Evolutionary conservation across 768 basidiomycete species (phyloP), one percentile per base, ranked within the genome.

Genomic region (Boletus reticuloceps): DNA sequence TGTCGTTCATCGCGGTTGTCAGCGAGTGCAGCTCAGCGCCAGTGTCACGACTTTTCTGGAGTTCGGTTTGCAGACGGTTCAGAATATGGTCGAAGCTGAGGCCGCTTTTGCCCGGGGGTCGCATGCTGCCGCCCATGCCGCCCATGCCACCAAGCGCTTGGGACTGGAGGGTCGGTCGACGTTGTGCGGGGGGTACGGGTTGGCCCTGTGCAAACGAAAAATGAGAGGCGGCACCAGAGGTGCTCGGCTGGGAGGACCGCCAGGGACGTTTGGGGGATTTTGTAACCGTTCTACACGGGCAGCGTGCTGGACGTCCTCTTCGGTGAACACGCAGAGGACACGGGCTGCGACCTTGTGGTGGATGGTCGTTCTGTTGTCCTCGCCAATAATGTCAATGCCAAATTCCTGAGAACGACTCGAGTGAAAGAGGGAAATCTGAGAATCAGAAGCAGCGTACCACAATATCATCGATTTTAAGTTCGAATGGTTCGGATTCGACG

Each of bases 291-390:
- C 88, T 34, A 81, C 81, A 38, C 86, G 85, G 2, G 84, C 82
- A 36, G 88, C 88, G 44, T 83, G 79, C 56, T 83, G 85, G 2
- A 83, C 88, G 65, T 99, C 97, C 55, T 92, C 90, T 40, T 93
- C 87, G 0, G 79, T 83, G 61, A 96, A 87, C 6, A 98, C 83
- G 63, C 95, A 94, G 50, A 91, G 82, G 36, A 94, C 94, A 29
- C 92, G 89, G 5, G 96, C 94, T 11, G 97, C 94, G 50, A 98
- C 97, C 72, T 99, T 98, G 76, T 98, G 95, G 74, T 99, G 97
- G 47, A 98, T 87, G 54, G 98, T 94, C 2, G 92, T 95, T 73
- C 91, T 91, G 79, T 95, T 97, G 77, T 99, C 97, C 66, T 99
- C 97, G 58, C 92, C 91, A 51, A 97, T 91, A 58, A 99, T 99